Base-by-base conservation (phyloP, 2,329 filamentous ascomycete genomes). In the Whalleya microplaca region DNA sequence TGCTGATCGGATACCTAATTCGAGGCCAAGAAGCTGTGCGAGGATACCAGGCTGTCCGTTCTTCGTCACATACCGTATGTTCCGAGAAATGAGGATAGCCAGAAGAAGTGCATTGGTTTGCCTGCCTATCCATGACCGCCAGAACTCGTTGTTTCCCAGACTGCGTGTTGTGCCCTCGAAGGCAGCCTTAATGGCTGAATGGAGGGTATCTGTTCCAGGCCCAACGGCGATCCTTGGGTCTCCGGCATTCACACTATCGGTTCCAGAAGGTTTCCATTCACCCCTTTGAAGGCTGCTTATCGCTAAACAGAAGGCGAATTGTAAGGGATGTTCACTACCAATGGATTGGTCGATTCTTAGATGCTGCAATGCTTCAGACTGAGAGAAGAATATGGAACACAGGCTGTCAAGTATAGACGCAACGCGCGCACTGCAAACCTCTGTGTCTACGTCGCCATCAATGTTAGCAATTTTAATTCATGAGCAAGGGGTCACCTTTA, bases 91-190 rank as follows among this genome's bases (percentile, higher is more conserved):
- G 8, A 59, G 37, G 3, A 53, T 21, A 21, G 45, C 27, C 0
- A 62, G 44, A n/a, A 63, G 51, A 48, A 63, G 56, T 7, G 56
- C 53, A 23, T 58, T 51, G 1, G 56, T 63, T 40, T 63, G 60
- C 16, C 51, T 52, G 23, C 54, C 55, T 27, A 58, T 56, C 60
- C 58, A 64, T 2, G 56, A 58, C 3, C 21, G 14, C 21, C 48
- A 48, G 27, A 58, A 64, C 8, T n/a, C 53, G n/a, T 47, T 42
- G 21, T 62, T 56, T 3, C 37, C 52, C 12, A 45, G 47, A 14
- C 43, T 43, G 5, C 44, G 7, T 21, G 23, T 27, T 7, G 8
- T 12, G 21, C 56, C 50, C 14, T 58, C 47, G 29, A 58, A 59
- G 2, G 41, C 43, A 2, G 21, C 19, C 19, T 50, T 53, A 1